Conservation (phyloP, 768 basidiomycete genomes). For the Dictyophora rubrovolvata region DNA sequence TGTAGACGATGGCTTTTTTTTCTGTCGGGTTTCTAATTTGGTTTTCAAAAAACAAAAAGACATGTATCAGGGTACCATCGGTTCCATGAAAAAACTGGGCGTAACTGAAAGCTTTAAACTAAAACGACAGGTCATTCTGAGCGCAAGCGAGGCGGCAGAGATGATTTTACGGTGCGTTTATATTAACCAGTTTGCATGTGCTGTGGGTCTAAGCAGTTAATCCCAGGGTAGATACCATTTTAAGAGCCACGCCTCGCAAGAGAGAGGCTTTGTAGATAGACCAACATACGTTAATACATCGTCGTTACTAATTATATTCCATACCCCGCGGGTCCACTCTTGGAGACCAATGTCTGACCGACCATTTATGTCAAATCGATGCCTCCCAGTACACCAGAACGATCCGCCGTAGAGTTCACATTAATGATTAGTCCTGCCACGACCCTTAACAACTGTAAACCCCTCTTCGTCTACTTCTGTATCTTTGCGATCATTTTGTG, state of each 20-base stretch:
- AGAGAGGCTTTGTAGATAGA: slow-evolving; percentile 59
- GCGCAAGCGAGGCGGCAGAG: slow-evolving; percentile 93
- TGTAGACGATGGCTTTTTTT: slow-evolving; percentile 11
- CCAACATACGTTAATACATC: not conserved
- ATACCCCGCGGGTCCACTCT: no score
- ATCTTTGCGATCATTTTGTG: slow-evolving; percentile 31
- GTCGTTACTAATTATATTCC: not conserved
- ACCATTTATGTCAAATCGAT: not conserved
- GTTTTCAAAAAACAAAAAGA: slow-evolving; percentile 36
- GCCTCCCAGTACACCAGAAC: no score
- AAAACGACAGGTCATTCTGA: slow-evolving; percentile 88
- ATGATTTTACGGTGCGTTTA: slow-evolving; percentile 84
- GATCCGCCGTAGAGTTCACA: no score
- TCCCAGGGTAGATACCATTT: slow-evolving; percentile 80
- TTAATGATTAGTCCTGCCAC: not conserved
- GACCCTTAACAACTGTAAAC: slow-evolving; percentile 65
- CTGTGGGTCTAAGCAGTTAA: slow-evolving; percentile 4
- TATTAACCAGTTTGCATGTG: not conserved
- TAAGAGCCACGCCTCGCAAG: slow-evolving; percentile 74
- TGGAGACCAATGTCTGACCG: no score
- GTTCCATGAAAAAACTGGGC: slow-evolving; percentile 79
- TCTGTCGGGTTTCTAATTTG: not conserved
- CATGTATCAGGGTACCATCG: slow-evolving; percentile 79
- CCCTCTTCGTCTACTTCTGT: slow-evolving; percentile 87
- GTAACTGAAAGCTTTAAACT: slow-evolving; percentile 97